These are phyloP conservation scores for Yamadazyma olivae DNA, from an alignment of 805 yeast genomes.

Conservation along the genomic window DNA sequence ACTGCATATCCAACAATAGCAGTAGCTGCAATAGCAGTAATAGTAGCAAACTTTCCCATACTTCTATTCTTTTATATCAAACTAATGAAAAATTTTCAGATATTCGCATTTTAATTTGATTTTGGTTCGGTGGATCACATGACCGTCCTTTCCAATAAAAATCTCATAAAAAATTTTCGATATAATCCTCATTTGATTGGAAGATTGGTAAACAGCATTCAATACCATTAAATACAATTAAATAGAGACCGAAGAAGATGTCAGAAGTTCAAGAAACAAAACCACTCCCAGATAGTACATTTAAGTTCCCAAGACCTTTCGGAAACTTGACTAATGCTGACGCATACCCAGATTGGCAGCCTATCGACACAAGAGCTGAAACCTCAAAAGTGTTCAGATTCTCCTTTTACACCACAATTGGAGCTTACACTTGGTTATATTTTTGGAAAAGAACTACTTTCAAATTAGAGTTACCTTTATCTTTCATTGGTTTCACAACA, in stretches of 20 bases:
- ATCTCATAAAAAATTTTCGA: background rate
- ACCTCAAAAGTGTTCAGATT: constrained; percentile 47
- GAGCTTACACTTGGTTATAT: constrained; percentile 48
- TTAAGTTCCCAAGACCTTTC: constrained; percentile 42
- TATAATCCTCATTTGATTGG: constrained; percentile 1
- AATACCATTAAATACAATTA: background rate
- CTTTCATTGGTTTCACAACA: constrained; percentile 44
- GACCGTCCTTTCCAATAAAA: too few species aligned
- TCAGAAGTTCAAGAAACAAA: constrained; percentile 5
- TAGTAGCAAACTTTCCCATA: constrained; percentile 17
- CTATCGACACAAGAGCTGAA: constrained; percentile 53
- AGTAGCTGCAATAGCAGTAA: constrained; percentile 46
- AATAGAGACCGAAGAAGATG: background rate
- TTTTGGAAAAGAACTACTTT: constrained; percentile 42
- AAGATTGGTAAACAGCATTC: background rate
- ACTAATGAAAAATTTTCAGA: constrained; percentile 4
- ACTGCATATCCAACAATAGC: constrained; percentile 71
- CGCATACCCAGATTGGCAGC: constrained; percentile 48
- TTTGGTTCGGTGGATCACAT: too few species aligned
- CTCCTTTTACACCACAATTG: constrained; percentile 45
- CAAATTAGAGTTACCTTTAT: constrained; percentile 37
- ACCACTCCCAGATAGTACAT: constrained; percentile 32
- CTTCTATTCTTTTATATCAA: background rate
- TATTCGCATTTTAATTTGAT: too few species aligned
- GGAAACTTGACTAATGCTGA: constrained; percentile 34